Evolutionary conservation across 1,284 basidiomycete species (phyloP).

Genomic region (Ceratobasidium sp.): DNA sequence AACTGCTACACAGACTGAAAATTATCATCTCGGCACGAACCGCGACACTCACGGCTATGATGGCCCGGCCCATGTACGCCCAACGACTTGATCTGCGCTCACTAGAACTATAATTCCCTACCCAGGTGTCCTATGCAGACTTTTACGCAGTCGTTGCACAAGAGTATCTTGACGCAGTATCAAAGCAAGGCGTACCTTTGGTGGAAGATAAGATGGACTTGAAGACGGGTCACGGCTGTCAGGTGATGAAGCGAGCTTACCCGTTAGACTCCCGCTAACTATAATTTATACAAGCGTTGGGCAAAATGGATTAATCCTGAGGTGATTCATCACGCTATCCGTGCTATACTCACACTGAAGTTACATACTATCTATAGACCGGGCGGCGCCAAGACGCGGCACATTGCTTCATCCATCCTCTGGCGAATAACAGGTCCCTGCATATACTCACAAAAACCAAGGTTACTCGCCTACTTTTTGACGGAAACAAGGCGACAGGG

Average conservation of each 20-base stretch:
- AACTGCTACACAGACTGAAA: slow-evolving; percentile 15
- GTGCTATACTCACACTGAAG: too few species aligned
- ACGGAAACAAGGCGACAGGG: slow-evolving; percentile 40
- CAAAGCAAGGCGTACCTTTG: slow-evolving; percentile 24
- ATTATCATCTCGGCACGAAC: slow-evolving; percentile 21
- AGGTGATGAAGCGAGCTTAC: neutral
- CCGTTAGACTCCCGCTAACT: too few species aligned
- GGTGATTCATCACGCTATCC: too few species aligned
- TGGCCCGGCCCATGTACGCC: slow-evolving; percentile 35
- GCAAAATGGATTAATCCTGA: slow-evolving; percentile 39
- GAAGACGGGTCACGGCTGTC: slow-evolving; percentile 40
- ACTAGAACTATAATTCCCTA: neutral
- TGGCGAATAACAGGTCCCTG: slow-evolving; percentile 27
- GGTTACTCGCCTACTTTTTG: slow-evolving; percentile 35
- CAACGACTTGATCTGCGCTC: neutral
- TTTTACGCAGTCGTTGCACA: slow-evolving; percentile 6
- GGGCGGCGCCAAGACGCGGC: slow-evolving; percentile 40
- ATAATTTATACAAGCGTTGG: slow-evolving; percentile 23
- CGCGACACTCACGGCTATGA: slow-evolving; percentile 40
- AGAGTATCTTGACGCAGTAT: slow-evolving; percentile 26
- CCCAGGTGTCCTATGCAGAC: slow-evolving; percentile 38
- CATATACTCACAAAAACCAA: slow-evolving; percentile 40
- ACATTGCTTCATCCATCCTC: slow-evolving; percentile 31
- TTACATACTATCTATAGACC: slow-evolving; percentile 1
- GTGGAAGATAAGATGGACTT: slow-evolving; percentile 34